Evolutionary conservation across 805 yeast species (phyloP).

Genomic region (Dipodascopsis uninucleata): DNA sequence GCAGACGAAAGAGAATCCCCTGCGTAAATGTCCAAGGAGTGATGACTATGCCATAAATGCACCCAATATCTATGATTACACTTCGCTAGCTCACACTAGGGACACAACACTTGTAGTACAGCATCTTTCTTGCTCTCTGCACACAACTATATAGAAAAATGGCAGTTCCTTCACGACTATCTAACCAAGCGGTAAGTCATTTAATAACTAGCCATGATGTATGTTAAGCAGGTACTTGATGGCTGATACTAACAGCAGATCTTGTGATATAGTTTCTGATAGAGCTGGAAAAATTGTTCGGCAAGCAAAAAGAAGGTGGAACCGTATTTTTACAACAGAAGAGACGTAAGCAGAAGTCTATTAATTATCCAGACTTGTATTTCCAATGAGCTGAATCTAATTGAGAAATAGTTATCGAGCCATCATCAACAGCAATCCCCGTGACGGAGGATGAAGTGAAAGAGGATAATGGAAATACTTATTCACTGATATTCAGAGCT

Average conservation of each 20-base stretch:
- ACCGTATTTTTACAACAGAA: constrained; percentile 39
- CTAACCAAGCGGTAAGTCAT: constrained; percentile 24
- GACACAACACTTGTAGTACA: no score
- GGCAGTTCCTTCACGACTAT: constrained; percentile 10
- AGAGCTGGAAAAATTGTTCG: constrained; percentile 32
- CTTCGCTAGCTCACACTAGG: no score
- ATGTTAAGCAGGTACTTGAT: no score
- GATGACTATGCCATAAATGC: no score
- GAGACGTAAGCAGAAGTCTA: constrained; percentile 30
- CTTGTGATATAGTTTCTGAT: constrained; percentile 31
- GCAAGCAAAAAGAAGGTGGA: constrained; percentile 32
- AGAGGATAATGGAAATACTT: constrained; percentile 35
- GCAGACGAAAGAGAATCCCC: no score
- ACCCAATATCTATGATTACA: no score
- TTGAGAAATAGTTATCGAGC: constrained; percentile 10
- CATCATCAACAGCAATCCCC: no score
- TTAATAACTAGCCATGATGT: no score
- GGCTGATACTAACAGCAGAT: neutral
- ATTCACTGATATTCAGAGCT: constrained; percentile 66
- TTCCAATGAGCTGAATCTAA: constrained; percentile 17
- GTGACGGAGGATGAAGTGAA: constrained; percentile 16
- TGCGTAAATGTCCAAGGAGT: no score
- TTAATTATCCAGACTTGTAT: neutral
- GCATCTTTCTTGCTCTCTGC: no score
- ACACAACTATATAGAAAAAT: no score